Conservation (phyloP, 208 protist species). For the Leishmania amazonensis region DNA sequence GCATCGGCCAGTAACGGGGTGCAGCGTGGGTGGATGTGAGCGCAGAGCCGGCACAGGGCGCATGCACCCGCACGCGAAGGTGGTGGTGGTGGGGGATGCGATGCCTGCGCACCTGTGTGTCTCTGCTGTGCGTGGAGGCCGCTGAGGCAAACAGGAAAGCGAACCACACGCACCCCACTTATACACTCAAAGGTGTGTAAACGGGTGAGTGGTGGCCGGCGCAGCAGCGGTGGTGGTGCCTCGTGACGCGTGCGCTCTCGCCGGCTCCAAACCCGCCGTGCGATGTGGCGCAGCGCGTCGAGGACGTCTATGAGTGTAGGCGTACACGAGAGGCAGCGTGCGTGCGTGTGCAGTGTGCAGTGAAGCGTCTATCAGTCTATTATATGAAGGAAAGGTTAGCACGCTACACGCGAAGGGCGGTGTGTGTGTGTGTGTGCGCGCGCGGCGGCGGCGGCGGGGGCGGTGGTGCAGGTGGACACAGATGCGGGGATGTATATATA, state of each 20-base stretch:
- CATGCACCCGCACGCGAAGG: background rate
- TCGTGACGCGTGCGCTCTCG: background rate
- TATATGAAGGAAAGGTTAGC: background rate
- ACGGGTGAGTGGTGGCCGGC: background rate
- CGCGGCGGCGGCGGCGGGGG: background rate
- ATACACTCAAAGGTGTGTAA: background rate
- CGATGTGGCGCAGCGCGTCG: background rate
- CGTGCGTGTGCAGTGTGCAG: background rate
- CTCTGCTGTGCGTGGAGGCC: background rate
- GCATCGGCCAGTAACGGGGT: background rate
- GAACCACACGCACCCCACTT: background rate
- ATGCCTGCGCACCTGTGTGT: background rate
- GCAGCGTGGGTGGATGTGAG: background rate
- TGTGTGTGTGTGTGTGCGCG: no score
- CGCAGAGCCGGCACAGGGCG: background rate
- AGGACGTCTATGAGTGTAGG: background rate
- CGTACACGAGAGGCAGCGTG: background rate
- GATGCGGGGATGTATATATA: background rate
- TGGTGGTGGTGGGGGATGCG: background rate
- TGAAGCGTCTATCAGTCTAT: constrained; percentile 5
- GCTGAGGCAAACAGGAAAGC: background rate
- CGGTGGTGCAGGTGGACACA: background rate
- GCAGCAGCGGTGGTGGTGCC: background rate
- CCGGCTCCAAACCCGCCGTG: background rate
- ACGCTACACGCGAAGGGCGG: background rate